Conservation (phyloP, 2,329 filamentous ascomycete genomes). For the Lasiodiplodia citricola region DNA sequence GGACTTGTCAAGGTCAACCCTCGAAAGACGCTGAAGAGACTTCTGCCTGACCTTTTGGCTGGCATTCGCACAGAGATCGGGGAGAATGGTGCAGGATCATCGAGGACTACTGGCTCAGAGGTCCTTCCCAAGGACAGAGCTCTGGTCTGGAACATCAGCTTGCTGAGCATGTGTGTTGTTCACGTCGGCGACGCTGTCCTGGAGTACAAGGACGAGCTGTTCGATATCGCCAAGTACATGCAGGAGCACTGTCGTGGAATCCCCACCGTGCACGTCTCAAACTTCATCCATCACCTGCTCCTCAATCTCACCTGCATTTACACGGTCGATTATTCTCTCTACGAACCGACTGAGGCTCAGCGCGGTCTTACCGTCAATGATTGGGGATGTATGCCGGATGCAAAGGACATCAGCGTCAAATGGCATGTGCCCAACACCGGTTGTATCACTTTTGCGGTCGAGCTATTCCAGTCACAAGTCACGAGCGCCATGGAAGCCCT, state of each 20-base stretch:
- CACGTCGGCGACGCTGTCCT: conserved; percentile 91
- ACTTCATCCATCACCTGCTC: conserved; percentile 94
- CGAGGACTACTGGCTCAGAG: conserved; percentile 89
- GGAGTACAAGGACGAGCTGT: conserved; percentile 84
- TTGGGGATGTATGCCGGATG: conserved; percentile 81
- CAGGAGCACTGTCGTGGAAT: conserved; percentile 93
- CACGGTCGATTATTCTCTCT: conserved; percentile 85
- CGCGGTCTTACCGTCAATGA: conserved; percentile 76
- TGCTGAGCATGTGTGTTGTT: conserved; percentile 97
- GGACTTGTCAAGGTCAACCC: conserved; percentile 95
- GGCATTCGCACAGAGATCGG: conserved; percentile 97
- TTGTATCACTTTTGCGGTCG: conserved; percentile 87
- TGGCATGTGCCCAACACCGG: conserved; percentile 86
- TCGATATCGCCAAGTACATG: conserved; percentile 94
- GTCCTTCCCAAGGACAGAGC: conserved; percentile 91
- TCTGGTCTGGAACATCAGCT: conserved; percentile 94
- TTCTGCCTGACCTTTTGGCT: conserved; percentile 87
- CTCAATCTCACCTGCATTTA: conserved; percentile 95
- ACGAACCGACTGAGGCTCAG: conserved; percentile 76
- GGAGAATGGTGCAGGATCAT: conserved; percentile 93
- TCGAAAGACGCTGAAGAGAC: conserved; percentile 86
- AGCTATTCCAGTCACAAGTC: conserved; percentile 85
- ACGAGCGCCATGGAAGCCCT: conserved; percentile 76
- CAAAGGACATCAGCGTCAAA: conserved; percentile 77
- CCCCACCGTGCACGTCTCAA: conserved; percentile 94